Evolutionary conservation across 805 yeast species (phyloP).

Genomic region (Cyberlindnera euphorbiiphila): DNA sequence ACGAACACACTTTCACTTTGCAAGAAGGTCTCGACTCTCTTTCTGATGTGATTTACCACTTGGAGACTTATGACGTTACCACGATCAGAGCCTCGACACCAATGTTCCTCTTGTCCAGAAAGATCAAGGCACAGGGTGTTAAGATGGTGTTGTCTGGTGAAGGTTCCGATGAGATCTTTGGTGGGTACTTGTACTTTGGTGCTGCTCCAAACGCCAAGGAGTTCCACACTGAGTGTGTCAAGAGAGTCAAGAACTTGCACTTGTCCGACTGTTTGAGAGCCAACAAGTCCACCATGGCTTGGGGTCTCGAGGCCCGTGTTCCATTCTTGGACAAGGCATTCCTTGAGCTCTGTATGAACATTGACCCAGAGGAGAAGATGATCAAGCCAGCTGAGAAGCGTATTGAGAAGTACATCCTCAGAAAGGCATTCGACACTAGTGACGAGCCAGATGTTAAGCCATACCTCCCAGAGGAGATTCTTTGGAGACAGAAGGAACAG

Average conservation of each 20-base stretch:
- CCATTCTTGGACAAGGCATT: constrained; percentile 96
- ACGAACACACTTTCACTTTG: constrained; percentile 95
- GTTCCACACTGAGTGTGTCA: constrained; percentile 93
- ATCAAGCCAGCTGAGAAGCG: constrained; percentile 66
- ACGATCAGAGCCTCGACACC: constrained; percentile 99
- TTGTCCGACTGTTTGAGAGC: constrained; percentile 97
- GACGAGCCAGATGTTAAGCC: constrained; percentile 77
- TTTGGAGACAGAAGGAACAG: constrained; percentile 99
- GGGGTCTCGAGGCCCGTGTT: constrained; percentile 99
- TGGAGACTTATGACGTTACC: constrained; percentile 97
- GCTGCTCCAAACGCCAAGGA: constrained; percentile 91
- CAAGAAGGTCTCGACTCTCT: constrained; percentile 97
- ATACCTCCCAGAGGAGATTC: constrained; percentile 92
- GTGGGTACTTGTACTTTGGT: constrained; percentile 97
- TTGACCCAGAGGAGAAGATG: constrained; percentile 88
- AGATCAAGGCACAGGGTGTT: constrained; percentile 98
- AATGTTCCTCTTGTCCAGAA: constrained; percentile 92
- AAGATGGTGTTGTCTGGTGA: constrained; percentile 99
- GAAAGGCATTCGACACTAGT: constrained; percentile 95
- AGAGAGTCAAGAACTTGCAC: constrained; percentile 96
- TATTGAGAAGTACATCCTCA: constrained; percentile 92
- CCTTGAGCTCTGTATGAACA: constrained; percentile 89
- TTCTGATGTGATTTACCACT: constrained; percentile 88
- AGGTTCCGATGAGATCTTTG: constrained; percentile 98
- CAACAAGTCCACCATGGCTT: constrained; percentile 98